phyloP scores from a whole-genome alignment of 176 grass and related monocot genomes.

The Puya raimondii region DNA sequence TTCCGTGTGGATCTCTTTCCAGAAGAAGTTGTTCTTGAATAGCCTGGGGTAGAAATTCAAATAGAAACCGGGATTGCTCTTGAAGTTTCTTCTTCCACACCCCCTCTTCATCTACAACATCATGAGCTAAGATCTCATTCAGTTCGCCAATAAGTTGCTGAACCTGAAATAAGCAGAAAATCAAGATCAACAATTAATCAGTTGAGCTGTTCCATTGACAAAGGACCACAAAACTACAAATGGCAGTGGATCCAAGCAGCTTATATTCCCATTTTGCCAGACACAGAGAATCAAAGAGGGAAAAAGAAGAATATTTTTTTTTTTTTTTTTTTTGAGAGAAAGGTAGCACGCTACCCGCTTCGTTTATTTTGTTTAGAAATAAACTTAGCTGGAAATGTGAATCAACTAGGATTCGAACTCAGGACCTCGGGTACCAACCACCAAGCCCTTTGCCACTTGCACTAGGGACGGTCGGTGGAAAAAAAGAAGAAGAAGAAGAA shows the following conservation, averaged over 20 bases:
- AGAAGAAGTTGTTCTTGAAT: constrained; percentile 94
- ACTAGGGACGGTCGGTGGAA: too few species aligned
- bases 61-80: constrained; percentile 46
- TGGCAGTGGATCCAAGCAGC: neutral
- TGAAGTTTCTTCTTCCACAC: constrained; percentile 87
- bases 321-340: too few species aligned
- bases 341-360: too few species aligned
- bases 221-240: neutral
- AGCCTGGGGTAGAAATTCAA: constrained; percentile 79
- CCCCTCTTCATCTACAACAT: constrained; percentile 79
- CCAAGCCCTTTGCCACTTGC: too few species aligned
- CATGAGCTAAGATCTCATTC: constrained; percentile 92
- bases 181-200: constrained; percentile 1
- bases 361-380: too few species aligned
- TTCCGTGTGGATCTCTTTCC: constrained; percentile 98
- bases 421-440: too few species aligned
- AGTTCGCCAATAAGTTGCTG: constrained; percentile 93
- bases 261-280: neutral
- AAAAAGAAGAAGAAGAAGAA: too few species aligned
- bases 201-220: neutral
- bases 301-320: neutral
- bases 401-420: too few species aligned
- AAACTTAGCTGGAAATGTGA: too few species aligned
- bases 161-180: constrained; percentile 37
- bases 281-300: neutral